These are phyloP conservation scores for Lepidium didymum DNA, from an alignment of 345 rosid genomes.

Conservation along the genomic window DNA sequence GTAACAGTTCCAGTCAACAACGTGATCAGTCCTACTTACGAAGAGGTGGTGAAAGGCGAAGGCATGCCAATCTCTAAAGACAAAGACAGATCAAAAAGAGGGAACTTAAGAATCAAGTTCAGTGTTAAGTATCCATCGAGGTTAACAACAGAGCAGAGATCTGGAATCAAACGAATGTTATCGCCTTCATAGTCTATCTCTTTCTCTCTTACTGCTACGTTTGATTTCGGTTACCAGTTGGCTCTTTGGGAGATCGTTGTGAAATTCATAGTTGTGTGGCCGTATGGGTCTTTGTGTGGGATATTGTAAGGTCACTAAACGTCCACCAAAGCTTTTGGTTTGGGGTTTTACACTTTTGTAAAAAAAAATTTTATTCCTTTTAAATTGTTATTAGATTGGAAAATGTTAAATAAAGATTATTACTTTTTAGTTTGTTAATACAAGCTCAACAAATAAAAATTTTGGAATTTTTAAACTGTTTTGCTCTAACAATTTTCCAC, in stretches of 20 bases:
- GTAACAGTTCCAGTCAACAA: constrained; percentile 47
- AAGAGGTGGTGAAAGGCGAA: constrained; percentile 70
- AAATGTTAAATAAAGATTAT: not conserved
- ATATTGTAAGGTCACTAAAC: constrained; percentile 2
- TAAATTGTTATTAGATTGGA: not conserved
- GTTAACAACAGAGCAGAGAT: constrained; percentile 63
- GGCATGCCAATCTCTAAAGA: constrained; percentile 85
- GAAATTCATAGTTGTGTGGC: constrained; percentile 12
- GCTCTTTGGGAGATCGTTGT: constrained; percentile 12
- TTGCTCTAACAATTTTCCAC: not conserved
- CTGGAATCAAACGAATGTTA: constrained; percentile 67
- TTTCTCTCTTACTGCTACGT: constrained; percentile 13
- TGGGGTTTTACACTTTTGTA: not conserved
- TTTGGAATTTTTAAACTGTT: not conserved
- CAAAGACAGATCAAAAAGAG: constrained; percentile 63
- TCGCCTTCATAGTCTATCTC: constrained; percentile 12
- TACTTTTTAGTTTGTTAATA: not conserved
- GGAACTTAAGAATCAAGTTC: constrained; percentile 76
- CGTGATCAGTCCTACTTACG: constrained; percentile 68
- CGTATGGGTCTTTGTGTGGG: not conserved
- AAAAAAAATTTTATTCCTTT: not conserved
- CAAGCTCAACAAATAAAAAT: not conserved
- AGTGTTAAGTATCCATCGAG: constrained; percentile 58
- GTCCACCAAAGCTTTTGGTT: not conserved
- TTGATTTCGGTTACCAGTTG: constrained; percentile 7